phyloP scores from a whole-genome alignment of 345 rosid species.

The Citropsis articulata region DNA sequence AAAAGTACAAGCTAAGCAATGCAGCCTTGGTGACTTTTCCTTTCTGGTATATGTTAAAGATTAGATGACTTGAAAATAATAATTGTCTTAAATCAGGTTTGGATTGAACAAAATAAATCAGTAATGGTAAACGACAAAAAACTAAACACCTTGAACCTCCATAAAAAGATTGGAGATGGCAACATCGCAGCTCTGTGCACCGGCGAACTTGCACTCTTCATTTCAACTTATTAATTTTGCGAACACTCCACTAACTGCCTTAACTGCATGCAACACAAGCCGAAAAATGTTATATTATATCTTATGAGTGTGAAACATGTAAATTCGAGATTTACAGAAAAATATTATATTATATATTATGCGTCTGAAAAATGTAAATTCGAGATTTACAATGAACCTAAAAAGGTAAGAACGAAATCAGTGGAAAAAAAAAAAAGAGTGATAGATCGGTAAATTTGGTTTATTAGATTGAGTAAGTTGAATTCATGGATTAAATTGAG shows the following conservation, averaged over 20 bases:
- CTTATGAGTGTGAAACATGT: no score
- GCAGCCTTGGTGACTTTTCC: neutral
- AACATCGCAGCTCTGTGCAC: constrained; percentile 44
- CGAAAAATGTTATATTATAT: no score
- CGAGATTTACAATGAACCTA: neutral
- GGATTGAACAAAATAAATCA: neutral
- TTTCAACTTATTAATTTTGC: constrained; percentile 40
- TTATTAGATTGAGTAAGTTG: neutral
- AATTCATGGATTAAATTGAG: neutral
- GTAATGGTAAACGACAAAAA: neutral
- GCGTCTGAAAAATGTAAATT: no score
- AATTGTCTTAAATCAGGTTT: neutral
- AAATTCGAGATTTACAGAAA: neutral
- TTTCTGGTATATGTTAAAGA: neutral
- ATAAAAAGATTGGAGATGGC: constrained; percentile 78
- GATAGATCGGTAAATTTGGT: neutral
- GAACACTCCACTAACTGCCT: constrained; percentile 38
- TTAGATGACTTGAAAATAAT: neutral
- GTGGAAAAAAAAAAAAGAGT: neutral
- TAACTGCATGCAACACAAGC: constrained; percentile 27
- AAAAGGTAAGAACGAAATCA: neutral
- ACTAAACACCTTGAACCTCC: constrained; percentile 82
- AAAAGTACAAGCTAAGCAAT: neutral
- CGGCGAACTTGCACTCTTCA: constrained; percentile 49
- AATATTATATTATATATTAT: no score